Evolutionary conservation across 768 basidiomycete genomes (phyloP), one percentile per base, ranked within the genome.

Genomic region (Pholiota molesta): DNA sequence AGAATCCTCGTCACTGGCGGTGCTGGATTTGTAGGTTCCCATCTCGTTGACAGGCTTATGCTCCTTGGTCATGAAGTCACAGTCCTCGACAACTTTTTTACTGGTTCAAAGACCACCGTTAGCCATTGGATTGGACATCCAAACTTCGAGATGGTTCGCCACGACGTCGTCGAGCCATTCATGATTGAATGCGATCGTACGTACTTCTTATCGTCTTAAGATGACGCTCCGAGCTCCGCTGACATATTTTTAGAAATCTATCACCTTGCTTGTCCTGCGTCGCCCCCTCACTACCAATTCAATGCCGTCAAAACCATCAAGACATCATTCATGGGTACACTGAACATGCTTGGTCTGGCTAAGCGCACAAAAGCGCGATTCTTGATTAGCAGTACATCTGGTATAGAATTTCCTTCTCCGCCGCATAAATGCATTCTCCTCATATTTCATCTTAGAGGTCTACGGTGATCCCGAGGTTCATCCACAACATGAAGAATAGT

Each of bases 391-490:
- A 95, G 94, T 65, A 99, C 97, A 26, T 98, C 96, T 55, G 94
- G 94, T 93, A 72, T 64, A 83, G 65, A 53, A 19, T 63, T 31
- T 57, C 6, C 64, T n/a, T 55, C 23, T 42, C 13, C 57, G 60
- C 45, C 57, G 49, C 42, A 37, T 52, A 23, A 62, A 61, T 39
- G 54, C 16, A 33, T 49, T 11, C 55, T 62, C 64, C 23, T 70
- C 35, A 33, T 26, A 59, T 57, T 44, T 53, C 62, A 57, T 52
- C 57, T 42, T 68, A 92, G 97, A 99, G 84, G 92, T 99, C 7
- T 99, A 99, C 73, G 97, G 97, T 55, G 96, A 98, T 77, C 97
- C 97, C 14, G 94, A 95, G 74, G 96, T 97, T 37, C 97, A 99
- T 77, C 97, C 97, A 28, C 97, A 99, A 74, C 85, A 80, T 60